phyloP scores from a whole-genome alignment of 2,329 filamentous ascomycete genomes.

The Colletotrichum lupini region DNA sequence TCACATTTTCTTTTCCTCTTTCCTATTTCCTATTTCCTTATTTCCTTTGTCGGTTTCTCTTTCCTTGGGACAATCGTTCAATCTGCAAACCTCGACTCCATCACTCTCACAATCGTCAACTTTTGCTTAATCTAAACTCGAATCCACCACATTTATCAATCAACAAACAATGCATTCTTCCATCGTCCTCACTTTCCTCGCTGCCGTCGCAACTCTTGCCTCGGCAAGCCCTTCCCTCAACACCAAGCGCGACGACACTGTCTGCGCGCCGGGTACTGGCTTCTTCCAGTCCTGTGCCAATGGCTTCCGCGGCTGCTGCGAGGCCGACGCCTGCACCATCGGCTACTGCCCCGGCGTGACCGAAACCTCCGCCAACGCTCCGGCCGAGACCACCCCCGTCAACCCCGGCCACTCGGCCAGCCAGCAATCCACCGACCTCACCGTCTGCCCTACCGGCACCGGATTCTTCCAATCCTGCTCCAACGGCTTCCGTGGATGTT shows the following conservation, averaged over 20 bases:
- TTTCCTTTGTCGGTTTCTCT: slow-evolving; percentile 30
- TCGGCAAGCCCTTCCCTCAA: background rate
- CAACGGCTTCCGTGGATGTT: slow-evolving; percentile 34
- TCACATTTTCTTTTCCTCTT: background rate
- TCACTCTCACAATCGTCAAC: background rate
- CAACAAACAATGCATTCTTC: slow-evolving; percentile 31
- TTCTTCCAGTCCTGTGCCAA: slow-evolving; percentile 31
- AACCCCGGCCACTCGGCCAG: background rate
- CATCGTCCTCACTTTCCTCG: slow-evolving; percentile 13
- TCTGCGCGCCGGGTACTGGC: slow-evolving; percentile 14
- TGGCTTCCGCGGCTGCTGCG: slow-evolving; percentile 27
- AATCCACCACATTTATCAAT: background rate
- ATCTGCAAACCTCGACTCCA: background rate
- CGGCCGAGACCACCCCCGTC: background rate
- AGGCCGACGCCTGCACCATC: slow-evolving; percentile 26
- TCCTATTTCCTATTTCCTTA: slow-evolving; percentile 21
- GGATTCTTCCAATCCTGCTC: slow-evolving; percentile 32
- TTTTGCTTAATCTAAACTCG: background rate
- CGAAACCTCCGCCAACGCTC: slow-evolving; percentile 1
- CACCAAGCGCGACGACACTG: slow-evolving; percentile 7
- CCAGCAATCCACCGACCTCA: slow-evolving; percentile 1
- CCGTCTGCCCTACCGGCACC: slow-evolving; percentile 24
- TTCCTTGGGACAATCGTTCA: slow-evolving; percentile 7
- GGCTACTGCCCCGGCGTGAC: slow-evolving; percentile 26
- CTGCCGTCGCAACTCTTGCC: slow-evolving; percentile 7